Base-by-base conservation (phyloP, 164 flowering plant species). In the Magnolia kwangsiensis region DNA sequence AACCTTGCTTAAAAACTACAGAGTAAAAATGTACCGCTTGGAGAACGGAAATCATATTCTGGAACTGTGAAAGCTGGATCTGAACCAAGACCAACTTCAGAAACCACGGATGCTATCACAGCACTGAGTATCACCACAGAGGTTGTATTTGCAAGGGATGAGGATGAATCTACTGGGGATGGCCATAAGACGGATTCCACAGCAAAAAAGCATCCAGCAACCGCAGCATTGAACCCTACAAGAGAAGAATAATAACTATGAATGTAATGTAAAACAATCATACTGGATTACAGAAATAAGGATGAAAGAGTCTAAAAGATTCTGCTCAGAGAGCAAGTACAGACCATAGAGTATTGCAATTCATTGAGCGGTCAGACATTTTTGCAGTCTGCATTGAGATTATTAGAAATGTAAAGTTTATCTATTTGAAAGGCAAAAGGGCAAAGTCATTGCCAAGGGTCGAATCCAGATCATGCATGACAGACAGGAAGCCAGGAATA, bases 61-160 rank as follows among this genome's bases (percentile, higher is more conserved):
- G 98, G 98, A 67, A 95, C 98, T 76, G 86, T 92, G 82, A 95
- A 95, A 45, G 99, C 94, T 11, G 98, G 99, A 78, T 90, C 86
- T 71, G 97, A 87, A 65, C 99, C 99, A 74, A 95, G 93, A 78
- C 98, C 98, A 72, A 91, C 79, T 85, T 92, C 91, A 76, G 99
- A 91, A 64, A 93, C 83, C 67, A 90, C 90, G 61, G 98, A 91
- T 80, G 97, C 96, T 82, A 89, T 88, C 13, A 93, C 99, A 70
- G 99, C 91, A 84, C 98, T 93, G 55, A 95, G 92, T 82, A 93
- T 95, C 72, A 95, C 97, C 92, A 89, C 89, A 29, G 99, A 93
- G 74, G 99, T 95, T 67, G 97, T 88, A 80, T 92, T 91, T 75
- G 94, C 76, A 71, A 91, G 84, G 9, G 98, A 92, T 10, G 82